Base-by-base conservation (phyloP, 169 alveolate species). In the Plasmodium relictum region DNA sequence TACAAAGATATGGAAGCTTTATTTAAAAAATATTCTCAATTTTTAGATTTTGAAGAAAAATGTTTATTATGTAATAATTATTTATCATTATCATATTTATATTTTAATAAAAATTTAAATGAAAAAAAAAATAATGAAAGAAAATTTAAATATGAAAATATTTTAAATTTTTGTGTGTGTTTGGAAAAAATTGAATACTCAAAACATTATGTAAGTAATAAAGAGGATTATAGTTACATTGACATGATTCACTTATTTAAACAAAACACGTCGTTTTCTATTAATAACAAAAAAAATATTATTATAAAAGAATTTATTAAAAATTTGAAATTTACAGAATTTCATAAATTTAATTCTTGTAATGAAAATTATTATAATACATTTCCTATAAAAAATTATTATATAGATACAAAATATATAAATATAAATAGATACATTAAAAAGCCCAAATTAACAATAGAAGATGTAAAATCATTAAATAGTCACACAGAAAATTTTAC, bases 301-400 rank as follows among this genome's bases (percentile, higher is more conserved):
- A 59, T 78, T 78, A 63, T 78, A 78, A 78, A 78, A 42, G 89
- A 66, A 50, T 78, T 78, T 66, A 63, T 70, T 54, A 78, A 78
- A 65, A 78, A 78, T 78, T 78, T 69, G 44, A 78, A 78, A 22
- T 44, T 78, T 56, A 78, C 76, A 31, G 76, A 78, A 78, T 50
- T 78, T 63, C 63, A 63, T 78, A 78, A 78, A 58, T 48, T 39
- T 45, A 73, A 73, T 59, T 56, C 48, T 56, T 18, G 45, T 58
- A 78, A 66, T 78, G 89, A 48, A 62, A 78, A 78, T 31, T 78
- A 42, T 37, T 37, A 37, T 37, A 50, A 58, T 26, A 78, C 52
- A 45, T 42, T 65, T 69, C 76, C 61, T 45, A 41, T 78, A 16
- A 78, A 78, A 16, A 69, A 31, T 20, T 41, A 76, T 78, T 48